Percentiles rank a stretch among this genome's conserved stretches.
Conservation (phyloP, 2,329 filamentous ascomycete genomes). For the Celoporthe dispersa region DNA sequence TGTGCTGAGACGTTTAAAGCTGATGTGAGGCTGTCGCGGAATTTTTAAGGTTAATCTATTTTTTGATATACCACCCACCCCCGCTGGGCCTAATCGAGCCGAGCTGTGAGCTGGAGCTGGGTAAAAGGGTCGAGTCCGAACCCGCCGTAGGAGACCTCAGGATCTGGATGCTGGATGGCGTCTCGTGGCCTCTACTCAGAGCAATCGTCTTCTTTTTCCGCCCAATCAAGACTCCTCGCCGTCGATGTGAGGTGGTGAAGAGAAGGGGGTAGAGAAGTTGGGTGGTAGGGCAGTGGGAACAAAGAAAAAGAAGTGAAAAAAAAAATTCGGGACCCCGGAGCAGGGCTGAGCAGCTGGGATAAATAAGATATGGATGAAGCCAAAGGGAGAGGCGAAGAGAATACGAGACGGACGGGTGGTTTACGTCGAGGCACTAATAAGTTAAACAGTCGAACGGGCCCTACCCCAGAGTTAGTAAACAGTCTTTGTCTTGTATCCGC, state of each 20-base stretch:
- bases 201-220: background rate
- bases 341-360: background rate
- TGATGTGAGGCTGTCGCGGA: constrained; percentile 19
- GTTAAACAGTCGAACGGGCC: background rate
- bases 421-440: background rate
- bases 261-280: background rate
- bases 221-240: background rate
- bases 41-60: constrained; percentile 15
- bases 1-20: constrained; percentile 10
- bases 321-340: background rate
- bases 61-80: background rate
- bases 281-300: background rate
- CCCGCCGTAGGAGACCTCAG: background rate
- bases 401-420: background rate
- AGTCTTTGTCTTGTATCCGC: background rate
- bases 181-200: background rate
- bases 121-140: background rate
- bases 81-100: background rate
- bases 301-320: background rate
- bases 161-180: background rate
- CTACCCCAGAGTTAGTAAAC: background rate
- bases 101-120: background rate
- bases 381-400: background rate
- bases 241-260: background rate
- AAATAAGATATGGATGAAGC: background rate